A percentile compares a stretch with the other conserved stretches of the same genome.
Evolutionary conservation across 106 monocot genomes (phyloP).

Genomic region (Dendrobium chrysotoxum): DNA sequence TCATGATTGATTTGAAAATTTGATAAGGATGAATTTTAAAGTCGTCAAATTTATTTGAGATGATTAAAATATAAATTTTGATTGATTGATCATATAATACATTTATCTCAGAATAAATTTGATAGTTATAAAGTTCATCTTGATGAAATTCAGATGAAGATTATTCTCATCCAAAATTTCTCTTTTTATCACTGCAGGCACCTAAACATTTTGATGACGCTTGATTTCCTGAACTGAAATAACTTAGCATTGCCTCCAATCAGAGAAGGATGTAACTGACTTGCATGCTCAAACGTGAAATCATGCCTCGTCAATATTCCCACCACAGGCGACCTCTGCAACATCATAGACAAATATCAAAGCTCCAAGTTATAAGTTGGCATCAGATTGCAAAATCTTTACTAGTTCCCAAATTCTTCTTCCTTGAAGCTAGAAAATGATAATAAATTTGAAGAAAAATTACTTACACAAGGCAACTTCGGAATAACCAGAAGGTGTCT

Average conservation of each 20-base stretch:
- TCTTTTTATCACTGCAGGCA: neutral
- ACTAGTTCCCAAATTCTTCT: neutral
- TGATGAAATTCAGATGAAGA: too few relatives aligned
- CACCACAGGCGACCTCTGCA: conserved; percentile 48
- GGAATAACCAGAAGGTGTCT: conserved; percentile 48
- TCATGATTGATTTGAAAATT: too few relatives aligned
- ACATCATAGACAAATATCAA: neutral
- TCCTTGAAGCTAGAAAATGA: neutral
- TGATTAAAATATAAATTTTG: too few relatives aligned
- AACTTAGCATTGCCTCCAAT: conserved; percentile 26
- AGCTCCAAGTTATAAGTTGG: too few relatives aligned
- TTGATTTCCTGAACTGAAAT: conserved; percentile 17
- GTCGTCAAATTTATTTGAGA: too few relatives aligned
- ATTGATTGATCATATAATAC: too few relatives aligned
- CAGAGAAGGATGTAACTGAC: conserved; percentile 29
- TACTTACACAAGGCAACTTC: conserved; percentile 32
- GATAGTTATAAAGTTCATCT: neutral
- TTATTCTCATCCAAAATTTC: neutral
- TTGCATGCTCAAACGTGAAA: conserved; percentile 52
- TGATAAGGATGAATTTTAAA: too few relatives aligned
- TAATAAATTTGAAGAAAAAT: neutral
- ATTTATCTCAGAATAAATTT: too few relatives aligned
- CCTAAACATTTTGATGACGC: conserved; percentile 15
- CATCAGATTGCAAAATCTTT: too few relatives aligned
- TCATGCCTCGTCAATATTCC: conserved; percentile 57